Percentiles rank a stretch among this genome's conserved stretches.
phyloP scores from a whole-genome alignment of 805 yeast species.

The Starmerella apicola region DNA sequence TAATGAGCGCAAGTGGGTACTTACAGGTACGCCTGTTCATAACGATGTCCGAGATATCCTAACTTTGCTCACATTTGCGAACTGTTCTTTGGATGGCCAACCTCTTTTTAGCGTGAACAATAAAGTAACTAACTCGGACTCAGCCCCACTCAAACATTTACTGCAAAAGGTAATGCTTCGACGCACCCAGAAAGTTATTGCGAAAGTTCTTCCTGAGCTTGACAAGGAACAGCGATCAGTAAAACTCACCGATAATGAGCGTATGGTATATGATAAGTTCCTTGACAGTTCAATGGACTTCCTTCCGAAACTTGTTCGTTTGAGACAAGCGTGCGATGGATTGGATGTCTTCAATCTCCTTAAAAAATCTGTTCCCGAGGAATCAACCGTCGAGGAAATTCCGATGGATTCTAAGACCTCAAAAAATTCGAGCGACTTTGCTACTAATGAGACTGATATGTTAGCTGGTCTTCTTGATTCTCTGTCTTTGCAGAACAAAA shows the following conservation, averaged over 20 bases:
- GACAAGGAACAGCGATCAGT: constrained; percentile 1
- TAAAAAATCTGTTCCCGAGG: no score
- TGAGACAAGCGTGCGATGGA: constrained; percentile 18
- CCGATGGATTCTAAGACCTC: no score
- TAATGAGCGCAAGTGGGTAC: constrained; percentile 38
- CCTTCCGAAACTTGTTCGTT: constrained; percentile 5
- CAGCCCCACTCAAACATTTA: constrained; percentile 19
- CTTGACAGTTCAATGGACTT: background rate
- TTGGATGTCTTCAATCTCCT: background rate
- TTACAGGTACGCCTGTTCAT: constrained; percentile 58
- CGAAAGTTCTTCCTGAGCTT: constrained; percentile 14
- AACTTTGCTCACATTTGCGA: constrained; percentile 36
- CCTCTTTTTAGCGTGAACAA: background rate
- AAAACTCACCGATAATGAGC: background rate
- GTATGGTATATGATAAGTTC: background rate
- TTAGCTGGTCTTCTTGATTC: background rate
- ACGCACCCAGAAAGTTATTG: constrained; percentile 34
- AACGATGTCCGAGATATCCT: constrained; percentile 42
- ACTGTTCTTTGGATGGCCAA: background rate
- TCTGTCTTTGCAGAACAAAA: background rate
- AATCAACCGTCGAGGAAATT: no score
- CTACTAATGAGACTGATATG: background rate
- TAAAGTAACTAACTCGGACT: background rate
- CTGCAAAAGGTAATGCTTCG: constrained; percentile 33
- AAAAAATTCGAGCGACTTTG: no score